Conservation (phyloP, 1,284 basidiomycete species). For the Volvariella surrecta region DNA sequence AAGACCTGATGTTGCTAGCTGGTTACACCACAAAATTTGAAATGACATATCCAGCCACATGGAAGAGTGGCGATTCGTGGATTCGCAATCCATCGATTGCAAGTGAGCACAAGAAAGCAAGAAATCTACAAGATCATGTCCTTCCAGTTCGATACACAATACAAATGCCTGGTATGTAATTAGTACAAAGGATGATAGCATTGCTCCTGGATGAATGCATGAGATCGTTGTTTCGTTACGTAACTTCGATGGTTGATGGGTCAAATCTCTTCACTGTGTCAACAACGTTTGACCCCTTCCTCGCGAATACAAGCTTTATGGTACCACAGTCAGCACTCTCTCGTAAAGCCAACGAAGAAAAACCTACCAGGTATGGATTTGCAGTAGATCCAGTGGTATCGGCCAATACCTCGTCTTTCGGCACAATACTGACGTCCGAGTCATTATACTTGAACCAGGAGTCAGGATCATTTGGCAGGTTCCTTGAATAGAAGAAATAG, state of each 20-base stretch:
- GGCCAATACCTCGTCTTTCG: constrained; percentile 70
- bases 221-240: constrained; percentile 7
- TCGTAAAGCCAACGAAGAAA: not conserved
- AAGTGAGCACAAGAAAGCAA: no score
- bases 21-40: no score
- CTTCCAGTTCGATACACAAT: not conserved
- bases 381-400: constrained; percentile 77
- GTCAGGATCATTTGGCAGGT: constrained; percentile 67
- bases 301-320: constrained; percentile 68
- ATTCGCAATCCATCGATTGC: no score
- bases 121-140: no score
- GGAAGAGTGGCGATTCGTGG: no score
- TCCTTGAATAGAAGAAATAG: constrained; percentile 84
- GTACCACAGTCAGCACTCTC: constrained; percentile 6
- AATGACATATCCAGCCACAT: no score
- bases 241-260: constrained; percentile 11
- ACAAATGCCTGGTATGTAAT: not conserved
- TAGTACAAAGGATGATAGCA: not conserved
- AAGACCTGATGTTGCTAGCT: no score
- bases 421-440: constrained; percentile 66
- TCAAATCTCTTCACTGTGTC: constrained; percentile 67
- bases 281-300: constrained; percentile 65
- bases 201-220: constrained; percentile 8
- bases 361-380: constrained; percentile 73
- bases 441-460: constrained; percentile 97